phyloP scores from a whole-genome alignment of 2,329 filamentous ascomycete species.

The Emergomyces orientalis region DNA sequence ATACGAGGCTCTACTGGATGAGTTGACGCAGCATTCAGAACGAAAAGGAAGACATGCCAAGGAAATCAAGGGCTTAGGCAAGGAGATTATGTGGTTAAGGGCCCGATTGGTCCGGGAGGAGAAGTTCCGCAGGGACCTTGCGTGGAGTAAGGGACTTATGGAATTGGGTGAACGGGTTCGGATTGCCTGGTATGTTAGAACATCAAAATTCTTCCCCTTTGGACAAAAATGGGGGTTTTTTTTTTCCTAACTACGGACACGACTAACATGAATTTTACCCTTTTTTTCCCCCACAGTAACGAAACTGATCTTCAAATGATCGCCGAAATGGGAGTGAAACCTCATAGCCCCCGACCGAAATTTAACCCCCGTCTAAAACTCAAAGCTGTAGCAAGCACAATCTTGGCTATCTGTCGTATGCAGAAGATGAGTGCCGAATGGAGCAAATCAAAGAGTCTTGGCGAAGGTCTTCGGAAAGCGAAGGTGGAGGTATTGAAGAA shows the following conservation, averaged over 20 bases:
- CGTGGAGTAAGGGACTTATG: constrained; percentile 80
- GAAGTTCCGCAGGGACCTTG: constrained; percentile 66
- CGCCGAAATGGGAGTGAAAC: constrained; percentile 65
- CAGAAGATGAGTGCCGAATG: constrained; percentile 37
- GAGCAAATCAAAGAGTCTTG: constrained; percentile 35
- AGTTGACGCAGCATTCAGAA: constrained; percentile 24
- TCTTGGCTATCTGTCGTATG: constrained; percentile 40
- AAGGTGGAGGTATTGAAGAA: constrained; percentile 34
- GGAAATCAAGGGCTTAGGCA: constrained; percentile 68
- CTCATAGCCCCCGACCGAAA: constrained; percentile 23
- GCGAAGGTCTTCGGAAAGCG: constrained; percentile 36
- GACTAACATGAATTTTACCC: not conserved
- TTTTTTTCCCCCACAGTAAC: constrained; percentile 56
- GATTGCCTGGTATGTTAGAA: constrained; percentile 63
- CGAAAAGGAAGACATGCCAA: constrained; percentile 44
- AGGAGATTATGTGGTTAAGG: constrained; percentile 87
- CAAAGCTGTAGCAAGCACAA: constrained; percentile 32
- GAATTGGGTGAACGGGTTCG: constrained; percentile 60
- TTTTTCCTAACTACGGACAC: not conserved
- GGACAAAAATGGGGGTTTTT: not conserved
- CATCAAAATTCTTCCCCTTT: constrained; percentile 31
- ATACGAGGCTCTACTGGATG: constrained; percentile 52
- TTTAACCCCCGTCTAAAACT: constrained; percentile 34
- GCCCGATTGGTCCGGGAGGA: constrained; percentile 72
- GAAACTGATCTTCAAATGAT: constrained; percentile 81